Conservation (phyloP, 768 basidiomycete species). For the Hygrocybe coccinea region DNA sequence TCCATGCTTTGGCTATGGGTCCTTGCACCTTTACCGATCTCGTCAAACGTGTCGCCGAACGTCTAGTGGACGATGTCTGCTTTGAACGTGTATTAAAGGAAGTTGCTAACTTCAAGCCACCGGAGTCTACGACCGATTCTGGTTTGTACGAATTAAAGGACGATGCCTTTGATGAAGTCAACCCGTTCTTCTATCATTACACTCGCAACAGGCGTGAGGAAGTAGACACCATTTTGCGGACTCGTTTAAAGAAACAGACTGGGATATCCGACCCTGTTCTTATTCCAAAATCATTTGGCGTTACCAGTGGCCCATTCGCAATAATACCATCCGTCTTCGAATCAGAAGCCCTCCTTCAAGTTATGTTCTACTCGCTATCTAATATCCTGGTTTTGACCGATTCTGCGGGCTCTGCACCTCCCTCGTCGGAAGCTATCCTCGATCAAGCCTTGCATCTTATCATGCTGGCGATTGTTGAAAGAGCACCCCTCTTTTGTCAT, state of each 20-base stretch:
- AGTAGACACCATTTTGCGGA: slow-evolving; percentile 71
- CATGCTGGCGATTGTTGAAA: slow-evolving; percentile 80
- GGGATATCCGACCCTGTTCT: slow-evolving; percentile 65
- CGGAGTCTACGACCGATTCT: slow-evolving; percentile 70
- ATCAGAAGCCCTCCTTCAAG: slow-evolving; percentile 66
- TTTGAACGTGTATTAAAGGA: slow-evolving; percentile 76
- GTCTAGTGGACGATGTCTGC: slow-evolving; percentile 75
- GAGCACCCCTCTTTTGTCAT: slow-evolving; percentile 54
- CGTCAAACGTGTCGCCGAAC: slow-evolving; percentile 84
- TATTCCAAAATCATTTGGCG: slow-evolving; percentile 64
- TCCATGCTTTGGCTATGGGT: slow-evolving; percentile 86
- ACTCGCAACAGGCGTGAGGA: slow-evolving; percentile 90
- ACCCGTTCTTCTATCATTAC: slow-evolving; percentile 96
- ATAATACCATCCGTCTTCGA: slow-evolving; percentile 60
- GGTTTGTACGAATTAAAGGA: slow-evolving; percentile 89
- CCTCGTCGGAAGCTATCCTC: slow-evolving; percentile 83
- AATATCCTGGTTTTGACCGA: slow-evolving; percentile 69
- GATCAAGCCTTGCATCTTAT: slow-evolving; percentile 84
- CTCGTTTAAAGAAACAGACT: slow-evolving; percentile 60
- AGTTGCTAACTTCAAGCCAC: slow-evolving; percentile 78
- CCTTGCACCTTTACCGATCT: slow-evolving; percentile 88
- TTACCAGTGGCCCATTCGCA: slow-evolving; percentile 65
- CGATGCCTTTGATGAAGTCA: slow-evolving; percentile 78
- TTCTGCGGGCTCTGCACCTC: slow-evolving; percentile 52
- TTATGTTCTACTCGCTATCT: slow-evolving; percentile 77